Conservation (phyloP, 2,329 filamentous ascomycete genomes). For the Acrodontium crateriforme region DNA sequence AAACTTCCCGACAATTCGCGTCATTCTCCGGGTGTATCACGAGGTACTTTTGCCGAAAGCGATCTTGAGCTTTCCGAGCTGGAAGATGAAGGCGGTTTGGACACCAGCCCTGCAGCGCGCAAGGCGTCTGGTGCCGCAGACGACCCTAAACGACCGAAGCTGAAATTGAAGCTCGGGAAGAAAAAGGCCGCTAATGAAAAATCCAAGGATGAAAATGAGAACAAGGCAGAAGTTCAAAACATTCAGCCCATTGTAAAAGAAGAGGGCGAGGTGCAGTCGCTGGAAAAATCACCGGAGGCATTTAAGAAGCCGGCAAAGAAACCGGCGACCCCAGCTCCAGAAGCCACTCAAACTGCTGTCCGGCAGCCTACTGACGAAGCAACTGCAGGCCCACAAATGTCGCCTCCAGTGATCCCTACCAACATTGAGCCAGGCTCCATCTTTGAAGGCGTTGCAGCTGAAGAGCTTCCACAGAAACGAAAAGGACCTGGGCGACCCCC, state of each 20-base stretch:
- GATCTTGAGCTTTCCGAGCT: not conserved
- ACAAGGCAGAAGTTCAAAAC: slow-evolving; percentile 9
- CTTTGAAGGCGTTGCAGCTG: slow-evolving; percentile 17
- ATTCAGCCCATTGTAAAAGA: slow-evolving; percentile 1
- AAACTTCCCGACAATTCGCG: slow-evolving; percentile 47
- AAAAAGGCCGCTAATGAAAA: slow-evolving; percentile 4
- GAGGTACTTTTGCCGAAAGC: slow-evolving; percentile 2
- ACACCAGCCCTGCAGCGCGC: not conserved
- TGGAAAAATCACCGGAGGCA: slow-evolving; percentile 11
- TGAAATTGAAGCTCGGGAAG: slow-evolving; percentile 13
- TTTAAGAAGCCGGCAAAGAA: slow-evolving; percentile 11
- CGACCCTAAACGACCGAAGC: slow-evolving; percentile 5
- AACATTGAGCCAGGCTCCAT: slow-evolving; percentile 18
- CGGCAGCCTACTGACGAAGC: not conserved
- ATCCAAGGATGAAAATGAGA: slow-evolving; percentile 17
- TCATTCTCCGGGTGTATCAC: slow-evolving; percentile 4
- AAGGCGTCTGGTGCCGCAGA: too few species aligned
- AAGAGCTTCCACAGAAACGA: slow-evolving; percentile 43
- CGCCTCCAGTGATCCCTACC: slow-evolving; percentile 7
- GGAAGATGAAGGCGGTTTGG: slow-evolving; percentile 1
- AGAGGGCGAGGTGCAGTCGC: not conserved
- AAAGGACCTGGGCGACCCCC: slow-evolving; percentile 69
- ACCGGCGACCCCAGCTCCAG: slow-evolving; percentile 4
- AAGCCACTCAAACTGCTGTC: too few species aligned
- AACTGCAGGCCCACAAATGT: not conserved